Base-by-base conservation (phyloP, 176 grass and related monocot genomes). In the Chrysopogon serrulatus region DNA sequence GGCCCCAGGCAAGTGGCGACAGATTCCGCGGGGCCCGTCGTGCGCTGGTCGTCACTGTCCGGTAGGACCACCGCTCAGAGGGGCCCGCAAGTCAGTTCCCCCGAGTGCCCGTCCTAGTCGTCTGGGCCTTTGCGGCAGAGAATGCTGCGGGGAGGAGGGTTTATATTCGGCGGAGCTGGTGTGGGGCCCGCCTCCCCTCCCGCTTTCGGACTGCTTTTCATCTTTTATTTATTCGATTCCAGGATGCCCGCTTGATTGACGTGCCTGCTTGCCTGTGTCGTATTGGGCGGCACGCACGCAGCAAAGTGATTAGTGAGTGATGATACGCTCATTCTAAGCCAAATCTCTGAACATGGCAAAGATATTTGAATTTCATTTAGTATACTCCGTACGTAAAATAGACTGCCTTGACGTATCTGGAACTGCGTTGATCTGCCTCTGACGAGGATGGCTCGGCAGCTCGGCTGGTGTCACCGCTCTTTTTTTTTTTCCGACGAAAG, bases 21-120 rank as follows among this genome's bases (percentile, higher is more conserved):
- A 17, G 11, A 73, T 73, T 86, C 66, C 5, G 34, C 23, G 5
- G 23, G 8, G n/a, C 37, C 4, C 1, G 15, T 26, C 0, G 64
- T 12, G 8, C 31, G 2, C 0, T 1, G 2, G 5, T 18, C 0
- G 1, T n/a, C 57, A 12, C 27, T 23, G 41, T 0, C 3, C 5
- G 0, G 7, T 68, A 28, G 62, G 78, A 6, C 3, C 59, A 14
- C n/a, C 8, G 1, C 1, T 4, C 0, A 0, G 1, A 0, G 5
- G 61, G 31, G 0, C 62, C 30, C 4, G 5, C 0, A 21, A 9
- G 44, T 73, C 70, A 73, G 70, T 19, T 6, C 5, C 5, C 5
- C 12, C 1, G 59, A 16, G 59, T 28, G 59, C 12, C 59, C 56
- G 56, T 21, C 21, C 4, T 51, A 14, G 1, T 2, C 8, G 21